Base-by-base conservation (phyloP, 2,329 filamentous ascomycete genomes). In the Waltergamsia citrina region DNA sequence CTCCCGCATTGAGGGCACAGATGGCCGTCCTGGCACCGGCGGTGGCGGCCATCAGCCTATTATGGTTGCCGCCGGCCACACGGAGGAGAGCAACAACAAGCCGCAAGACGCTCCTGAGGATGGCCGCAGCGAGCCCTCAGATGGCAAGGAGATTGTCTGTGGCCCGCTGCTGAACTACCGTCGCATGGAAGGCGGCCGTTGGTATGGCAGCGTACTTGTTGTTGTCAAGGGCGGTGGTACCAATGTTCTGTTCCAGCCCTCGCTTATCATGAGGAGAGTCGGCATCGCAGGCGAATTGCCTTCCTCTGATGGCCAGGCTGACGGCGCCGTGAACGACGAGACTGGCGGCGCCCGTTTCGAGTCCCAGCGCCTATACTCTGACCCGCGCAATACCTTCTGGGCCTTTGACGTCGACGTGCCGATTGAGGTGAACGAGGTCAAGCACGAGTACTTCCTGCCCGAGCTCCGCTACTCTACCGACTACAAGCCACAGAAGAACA, bases 171-270 rank as follows among this genome's bases (percentile, higher is more conserved):
- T 90, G 41, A 90, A 90, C 59, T 90, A 87, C 55, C 70, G 80
- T 42, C 73, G 74, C 48, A 87, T 82, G 74, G 75, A 81, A 43
- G 74, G 80, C 46, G 70, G 69, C 19, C 61, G 59, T 26, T 96
- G 90, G 88, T 67, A 84, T 47, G 88, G 90, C 38, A 94, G 86
- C 53, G 83, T 94, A 7, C 63, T 95, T 46, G 63, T 95, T 32
- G 86, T 95, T 34, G 83, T 81, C 12, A 78, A 71, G 33, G 82
- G 86, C 5, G 82, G 82, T 17, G 77, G 70, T 38, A 59, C 74
- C 48, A 62, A 65, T 15, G 70, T 74, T 41, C 68, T 71, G 1
- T 53, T 64, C 34, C 62, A 70, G 41, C 76, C 93, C 26, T 65
- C 67, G 18, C 56, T 90, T 43, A 57, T 60, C 14, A 48, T 78